Base-by-base conservation (phyloP, 139 green algal genomes). In the Picochlorum sp. region DNA sequence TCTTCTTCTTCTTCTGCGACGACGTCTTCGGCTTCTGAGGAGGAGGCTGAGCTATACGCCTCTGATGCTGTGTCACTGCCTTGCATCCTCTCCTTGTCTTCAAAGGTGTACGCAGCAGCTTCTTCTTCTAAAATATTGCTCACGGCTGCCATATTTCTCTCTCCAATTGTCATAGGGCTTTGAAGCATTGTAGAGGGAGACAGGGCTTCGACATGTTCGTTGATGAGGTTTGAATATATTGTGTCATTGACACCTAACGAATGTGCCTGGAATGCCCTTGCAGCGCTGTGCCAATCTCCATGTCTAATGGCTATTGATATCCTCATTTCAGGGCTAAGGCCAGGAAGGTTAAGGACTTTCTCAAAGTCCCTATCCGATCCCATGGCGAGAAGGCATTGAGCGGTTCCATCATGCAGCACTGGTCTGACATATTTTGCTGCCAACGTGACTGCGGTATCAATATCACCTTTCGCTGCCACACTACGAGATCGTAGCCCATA, bases 301-400 rank as follows among this genome's bases (percentile, higher is more conserved):
- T 32, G 45, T 61, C 63, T 49, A 44, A 74, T 69, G 18, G 63
- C 64, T n/a, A 85, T 66, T 23, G 57, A 51, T 51, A 79, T 69
- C 55, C 83, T 77, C 1, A 41, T 56, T 2, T 57, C 26, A 23
- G 79, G 76, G 2, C 63, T 66, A 6, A 85, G 76, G 7, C 78
- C 78, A 1, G 62, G 60, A 57, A 85, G 67, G 38, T 37, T 26
- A 49, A 72, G 60, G 3, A 77, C 78, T 20, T 80, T 63, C 1
- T 50, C 38, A 41, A 72, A 58, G 0, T 68, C 78, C 21, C 68
- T 57, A 21, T 51, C 45, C 3, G 68, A 61, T 26, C 44, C 52
- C 57, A 81, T 79, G 44, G 78, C 78, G 24, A 71, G 68, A 54
- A 85, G 54, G 64, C 79, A 85, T 14, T 55, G 63, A 24, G 68